Conservation (phyloP, 371 early-diverging fungal genomes). For the Gilbertella persicaria region DNA sequence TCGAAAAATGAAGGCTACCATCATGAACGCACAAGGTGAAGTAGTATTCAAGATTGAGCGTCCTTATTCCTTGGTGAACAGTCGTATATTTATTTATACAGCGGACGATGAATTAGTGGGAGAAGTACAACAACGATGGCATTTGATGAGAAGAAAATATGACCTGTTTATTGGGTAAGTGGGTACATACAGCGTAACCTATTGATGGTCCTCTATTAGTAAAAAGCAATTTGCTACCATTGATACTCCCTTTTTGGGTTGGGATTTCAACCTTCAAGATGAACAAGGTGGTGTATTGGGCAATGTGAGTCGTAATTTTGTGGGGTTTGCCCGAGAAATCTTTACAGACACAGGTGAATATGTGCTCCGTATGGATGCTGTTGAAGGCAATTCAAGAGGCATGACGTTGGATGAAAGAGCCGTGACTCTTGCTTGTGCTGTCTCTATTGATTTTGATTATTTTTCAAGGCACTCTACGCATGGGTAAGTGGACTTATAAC, state of each 20-base stretch:
- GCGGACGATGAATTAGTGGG: conserved; percentile 72
- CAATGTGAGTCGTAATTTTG: conserved; percentile 80
- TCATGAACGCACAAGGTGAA: conserved; percentile 71
- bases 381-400: conserved; percentile 52
- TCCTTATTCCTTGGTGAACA: conserved; percentile 82
- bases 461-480: conserved; percentile 79
- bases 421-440: conserved; percentile 80
- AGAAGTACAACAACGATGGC: conserved; percentile 91
- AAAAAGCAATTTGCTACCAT: conserved; percentile 76
- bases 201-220: conserved; percentile 6
- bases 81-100: conserved; percentile 66
- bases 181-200: background rate
- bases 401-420: conserved; percentile 85
- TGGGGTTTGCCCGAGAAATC: conserved; percentile 85
- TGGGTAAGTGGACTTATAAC: no score
- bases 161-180: conserved; percentile 70
- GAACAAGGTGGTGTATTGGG: conserved; percentile 62
- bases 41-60: conserved; percentile 74
- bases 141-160: conserved; percentile 80
- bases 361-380: conserved; percentile 76
- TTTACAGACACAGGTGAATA: conserved; percentile 90
- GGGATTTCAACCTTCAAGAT: conserved; percentile 79
- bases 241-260: conserved; percentile 75
- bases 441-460: conserved; percentile 92
- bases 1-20: conserved; percentile 76